Evolutionary conservation across 495 filamentous ascomycete genomes (phyloP).

Genomic region (Talaromyces proteolyticus): DNA sequence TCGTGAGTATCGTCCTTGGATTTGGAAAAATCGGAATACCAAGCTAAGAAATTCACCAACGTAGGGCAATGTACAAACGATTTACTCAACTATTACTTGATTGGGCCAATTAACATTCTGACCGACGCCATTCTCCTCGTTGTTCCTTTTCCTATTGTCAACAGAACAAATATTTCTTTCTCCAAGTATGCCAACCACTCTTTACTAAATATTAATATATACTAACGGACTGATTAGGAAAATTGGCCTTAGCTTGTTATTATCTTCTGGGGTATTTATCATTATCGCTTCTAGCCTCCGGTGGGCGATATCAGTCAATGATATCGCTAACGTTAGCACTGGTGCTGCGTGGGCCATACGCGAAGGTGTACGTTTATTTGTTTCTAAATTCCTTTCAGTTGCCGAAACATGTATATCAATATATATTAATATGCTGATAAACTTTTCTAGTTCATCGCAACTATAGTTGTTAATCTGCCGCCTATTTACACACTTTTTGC

Average conservation of each 20-base stretch:
- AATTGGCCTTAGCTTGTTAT: conserved; percentile 12
- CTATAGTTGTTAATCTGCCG: conserved; percentile 17
- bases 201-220: neutral
- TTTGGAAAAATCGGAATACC: neutral
- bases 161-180: conserved; percentile 12
- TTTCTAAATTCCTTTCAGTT: too few relatives aligned
- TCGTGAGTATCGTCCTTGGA: neutral
- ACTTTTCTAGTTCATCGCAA: conserved; percentile 14
- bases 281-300: conserved; percentile 20
- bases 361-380: conserved; percentile 17
- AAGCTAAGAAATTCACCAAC: too few relatives aligned
- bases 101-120: conserved; percentile 13
- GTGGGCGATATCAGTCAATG: conserved; percentile 15
- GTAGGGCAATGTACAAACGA: conserved; percentile 15
- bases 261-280: conserved; percentile 20
- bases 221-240: conserved; percentile 4
- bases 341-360: conserved; percentile 19
- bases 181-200: conserved; percentile 6
- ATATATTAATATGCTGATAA: neutral
- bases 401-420: neutral
- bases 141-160: conserved; percentile 14
- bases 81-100: conserved; percentile 13
- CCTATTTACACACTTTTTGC: conserved; percentile 17
- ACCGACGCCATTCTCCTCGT: conserved; percentile 12
- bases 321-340: conserved; percentile 15